Percentiles rank a stretch among this genome's conserved stretches.
Conservation (phyloP, 495 filamentous ascomycete species). For the Pyrenopolyporus hunteri region DNA sequence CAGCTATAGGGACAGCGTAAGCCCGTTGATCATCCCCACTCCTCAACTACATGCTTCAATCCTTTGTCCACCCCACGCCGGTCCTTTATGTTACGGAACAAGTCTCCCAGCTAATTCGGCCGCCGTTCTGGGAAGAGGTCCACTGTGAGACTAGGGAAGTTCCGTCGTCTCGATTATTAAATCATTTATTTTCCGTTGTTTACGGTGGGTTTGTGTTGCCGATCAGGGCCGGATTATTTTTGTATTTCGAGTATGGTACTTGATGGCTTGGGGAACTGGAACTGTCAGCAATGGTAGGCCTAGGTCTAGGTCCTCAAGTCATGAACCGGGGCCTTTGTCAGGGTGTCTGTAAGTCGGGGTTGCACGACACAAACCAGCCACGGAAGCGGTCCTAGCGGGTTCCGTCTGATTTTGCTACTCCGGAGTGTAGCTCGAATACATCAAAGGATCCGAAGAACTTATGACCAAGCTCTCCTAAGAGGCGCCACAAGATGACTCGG, state of each 20-base stretch:
- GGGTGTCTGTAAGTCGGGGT: not conserved
- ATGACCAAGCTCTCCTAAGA: no score
- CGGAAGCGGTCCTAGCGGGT: not conserved
- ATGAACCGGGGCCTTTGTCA: not conserved
- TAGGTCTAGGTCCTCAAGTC: not conserved
- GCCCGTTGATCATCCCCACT: no score
- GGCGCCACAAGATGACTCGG: no score
- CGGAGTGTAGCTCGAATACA: no score
- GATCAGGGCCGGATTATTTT: not conserved
- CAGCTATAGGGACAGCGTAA: no score
- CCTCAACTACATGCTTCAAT: not conserved
- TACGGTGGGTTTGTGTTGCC: not conserved
- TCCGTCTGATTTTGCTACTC: not conserved
- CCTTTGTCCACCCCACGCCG: not conserved
- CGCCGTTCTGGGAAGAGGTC: constrained; percentile 24
- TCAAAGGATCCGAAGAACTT: no score
- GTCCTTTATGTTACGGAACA: constrained; percentile 22
- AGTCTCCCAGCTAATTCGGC: constrained; percentile 29
- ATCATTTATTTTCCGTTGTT: not conserved
- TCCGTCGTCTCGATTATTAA: not conserved
- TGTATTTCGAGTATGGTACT: not conserved
- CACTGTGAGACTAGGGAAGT: constrained; percentile 3
- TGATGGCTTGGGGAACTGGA: not conserved
- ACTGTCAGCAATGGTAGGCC: no score
- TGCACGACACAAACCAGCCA: not conserved